phyloP scores from a whole-genome alignment of 805 yeast genomes.

The Yarrowia deformans region DNA sequence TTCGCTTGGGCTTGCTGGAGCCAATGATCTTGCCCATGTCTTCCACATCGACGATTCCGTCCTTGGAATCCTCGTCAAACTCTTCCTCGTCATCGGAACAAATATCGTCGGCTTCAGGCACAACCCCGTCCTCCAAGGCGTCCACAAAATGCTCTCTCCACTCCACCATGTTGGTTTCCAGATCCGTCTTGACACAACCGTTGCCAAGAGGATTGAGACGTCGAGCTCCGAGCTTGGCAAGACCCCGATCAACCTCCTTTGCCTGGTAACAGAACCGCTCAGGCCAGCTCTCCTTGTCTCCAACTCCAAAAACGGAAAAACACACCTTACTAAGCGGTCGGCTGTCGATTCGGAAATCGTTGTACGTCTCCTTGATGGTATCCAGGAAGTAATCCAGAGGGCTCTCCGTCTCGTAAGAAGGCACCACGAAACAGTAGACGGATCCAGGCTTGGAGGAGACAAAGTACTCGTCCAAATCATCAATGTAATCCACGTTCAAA shows the following conservation, averaged over 20 bases:
- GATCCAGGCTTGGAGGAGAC: slow-evolving; percentile 56
- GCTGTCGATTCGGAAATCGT: slow-evolving; percentile 86
- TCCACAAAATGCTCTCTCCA: slow-evolving; percentile 71
- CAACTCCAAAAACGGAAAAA: slow-evolving; percentile 84
- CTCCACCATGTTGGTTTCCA: slow-evolving; percentile 63
- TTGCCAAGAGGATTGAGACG: slow-evolving; percentile 84
- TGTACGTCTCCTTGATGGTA: slow-evolving; percentile 76
- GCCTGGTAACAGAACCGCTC: slow-evolving; percentile 87
- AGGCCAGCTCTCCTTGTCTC: slow-evolving; percentile 87
- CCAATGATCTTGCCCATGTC: slow-evolving; percentile 76
- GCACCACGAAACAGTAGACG: slow-evolving; percentile 76
- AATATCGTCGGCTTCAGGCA: slow-evolving; percentile 68
- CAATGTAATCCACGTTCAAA: slow-evolving; percentile 77
- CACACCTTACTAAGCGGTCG: slow-evolving; percentile 71
- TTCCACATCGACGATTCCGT: slow-evolving; percentile 77
- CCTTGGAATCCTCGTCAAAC: slow-evolving; percentile 48
- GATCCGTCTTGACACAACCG: slow-evolving; percentile 72
- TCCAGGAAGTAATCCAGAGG: slow-evolving; percentile 89
- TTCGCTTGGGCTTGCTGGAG: slow-evolving; percentile 43
- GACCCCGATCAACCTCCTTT: slow-evolving; percentile 69
- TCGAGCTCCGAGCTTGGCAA: slow-evolving; percentile 85
- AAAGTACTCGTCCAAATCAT: slow-evolving; percentile 84
- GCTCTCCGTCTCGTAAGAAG: slow-evolving; percentile 91
- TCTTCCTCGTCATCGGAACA: slow-evolving; percentile 56
- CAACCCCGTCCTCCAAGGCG: slow-evolving; percentile 66